Evolutionary conservation across 257 asterid species (phyloP).

Genomic region (Fraxinus quadrangulata): DNA sequence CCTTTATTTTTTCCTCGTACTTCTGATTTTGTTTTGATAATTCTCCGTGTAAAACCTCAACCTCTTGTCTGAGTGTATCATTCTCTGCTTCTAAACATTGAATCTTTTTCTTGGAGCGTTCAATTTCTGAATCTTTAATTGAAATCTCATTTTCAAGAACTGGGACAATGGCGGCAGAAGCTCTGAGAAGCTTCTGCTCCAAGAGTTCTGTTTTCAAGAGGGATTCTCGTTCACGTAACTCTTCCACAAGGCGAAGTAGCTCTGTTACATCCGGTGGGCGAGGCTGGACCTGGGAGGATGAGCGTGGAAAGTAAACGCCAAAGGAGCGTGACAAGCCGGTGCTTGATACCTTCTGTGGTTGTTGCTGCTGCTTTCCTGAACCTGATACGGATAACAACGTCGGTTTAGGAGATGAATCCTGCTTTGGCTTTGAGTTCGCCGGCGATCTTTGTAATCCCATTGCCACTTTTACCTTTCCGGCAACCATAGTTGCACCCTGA

Average conservation of each 20-base stretch:
- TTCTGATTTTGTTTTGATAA: constrained; percentile 33
- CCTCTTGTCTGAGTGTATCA: constrained; percentile 40
- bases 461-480: constrained; percentile 45
- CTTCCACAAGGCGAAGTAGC: constrained; percentile 47
- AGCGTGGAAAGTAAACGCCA: constrained; percentile 46
- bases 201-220: constrained; percentile 42
- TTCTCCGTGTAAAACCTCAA: constrained; percentile 42
- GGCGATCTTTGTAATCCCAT: constrained; percentile 56
- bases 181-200: constrained; percentile 43
- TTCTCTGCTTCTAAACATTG: constrained; percentile 50
- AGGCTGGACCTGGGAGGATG: constrained; percentile 56
- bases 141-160: constrained; percentile 42
- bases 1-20: constrained; percentile 29
- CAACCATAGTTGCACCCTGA: constrained; percentile 39
- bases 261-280: constrained; percentile 57
- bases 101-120: constrained; percentile 29
- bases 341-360: constrained; percentile 15
- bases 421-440: constrained; percentile 34
- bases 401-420: constrained; percentile 34
- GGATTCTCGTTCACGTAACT: constrained; percentile 48
- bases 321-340: constrained; percentile 45
- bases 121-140: constrained; percentile 35
- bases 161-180: constrained; percentile 42
- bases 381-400: constrained; percentile 29
- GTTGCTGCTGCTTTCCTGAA: constrained; percentile 29